A percentile compares a stretch with the other conserved stretches of the same genome.
Evolutionary conservation across 2,329 filamentous ascomycete species (phyloP).

Genomic region (Emmonsia crescens): DNA sequence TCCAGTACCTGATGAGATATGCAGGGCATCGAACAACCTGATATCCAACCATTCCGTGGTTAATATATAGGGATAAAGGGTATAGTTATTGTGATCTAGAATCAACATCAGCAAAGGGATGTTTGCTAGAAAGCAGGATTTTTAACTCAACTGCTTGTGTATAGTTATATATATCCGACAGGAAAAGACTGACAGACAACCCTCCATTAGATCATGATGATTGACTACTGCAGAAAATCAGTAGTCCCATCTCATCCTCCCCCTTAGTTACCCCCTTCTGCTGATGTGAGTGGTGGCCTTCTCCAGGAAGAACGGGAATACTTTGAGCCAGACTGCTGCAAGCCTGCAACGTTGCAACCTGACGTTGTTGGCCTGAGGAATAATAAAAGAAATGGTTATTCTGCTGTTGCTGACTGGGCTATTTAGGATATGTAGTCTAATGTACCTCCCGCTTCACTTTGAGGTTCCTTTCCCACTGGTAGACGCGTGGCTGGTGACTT

Average conservation of each 20-base stretch:
- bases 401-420: too few relatives aligned
- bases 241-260: not conserved
- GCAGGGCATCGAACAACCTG: not conserved
- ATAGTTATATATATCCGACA: not conserved
- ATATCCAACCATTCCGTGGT: not conserved
- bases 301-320: not conserved
- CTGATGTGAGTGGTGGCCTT: not conserved
- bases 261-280: not conserved
- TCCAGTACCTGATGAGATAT: not conserved
- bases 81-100: not conserved
- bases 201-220: too few relatives aligned
- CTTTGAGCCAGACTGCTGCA: not conserved
- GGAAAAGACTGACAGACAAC: not conserved
- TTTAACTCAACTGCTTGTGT: not conserved
- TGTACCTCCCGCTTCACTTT: constrained; percentile 3
- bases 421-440: not conserved
- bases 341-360: too few relatives aligned
- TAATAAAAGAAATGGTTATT: not conserved
- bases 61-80: not conserved
- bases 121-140: not conserved
- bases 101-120: not conserved
- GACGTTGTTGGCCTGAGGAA: not conserved
- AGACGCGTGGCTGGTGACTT: not conserved
- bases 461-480: not conserved
- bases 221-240: not conserved